Conservation (phyloP, 345 rosid species). For the Populus nigra region DNA sequence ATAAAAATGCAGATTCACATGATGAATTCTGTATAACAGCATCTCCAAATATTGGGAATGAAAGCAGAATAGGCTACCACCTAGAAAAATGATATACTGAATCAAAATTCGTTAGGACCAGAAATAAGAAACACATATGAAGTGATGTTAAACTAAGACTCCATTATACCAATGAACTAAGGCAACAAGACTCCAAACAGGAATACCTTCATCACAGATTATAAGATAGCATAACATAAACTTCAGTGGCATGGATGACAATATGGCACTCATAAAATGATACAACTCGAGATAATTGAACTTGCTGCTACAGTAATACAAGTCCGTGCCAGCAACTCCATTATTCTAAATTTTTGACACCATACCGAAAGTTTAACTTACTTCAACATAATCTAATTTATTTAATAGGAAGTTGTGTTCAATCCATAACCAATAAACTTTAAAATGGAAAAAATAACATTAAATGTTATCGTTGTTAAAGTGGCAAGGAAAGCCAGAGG, state of each 20-base stretch:
- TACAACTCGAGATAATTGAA: background rate
- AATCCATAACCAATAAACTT: background rate
- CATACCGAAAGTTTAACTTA: conserved; percentile 4
- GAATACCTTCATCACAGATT: background rate
- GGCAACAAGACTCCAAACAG: background rate
- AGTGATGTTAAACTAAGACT: background rate
- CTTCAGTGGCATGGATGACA: background rate
- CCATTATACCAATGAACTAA: background rate
- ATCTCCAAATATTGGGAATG: background rate
- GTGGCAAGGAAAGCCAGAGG: background rate
- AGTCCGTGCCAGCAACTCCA: background rate
- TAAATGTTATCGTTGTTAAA: conserved; percentile 1
- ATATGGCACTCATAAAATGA: background rate
- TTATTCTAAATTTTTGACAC: background rate
- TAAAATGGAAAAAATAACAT: background rate
- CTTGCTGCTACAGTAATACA: background rate
- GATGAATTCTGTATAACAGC: background rate
- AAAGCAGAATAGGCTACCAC: background rate
- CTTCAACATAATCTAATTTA: background rate
- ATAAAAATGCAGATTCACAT: background rate
- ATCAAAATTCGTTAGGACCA: background rate
- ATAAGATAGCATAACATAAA: too few relatives aligned
- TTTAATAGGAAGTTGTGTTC: conserved; percentile 9
- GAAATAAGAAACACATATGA: background rate
- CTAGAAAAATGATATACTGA: background rate